These are phyloP conservation scores for Phialocephala sp. DNA, from an alignment of 2,329 filamentous ascomycete genomes.

Conservation along the genomic window DNA sequence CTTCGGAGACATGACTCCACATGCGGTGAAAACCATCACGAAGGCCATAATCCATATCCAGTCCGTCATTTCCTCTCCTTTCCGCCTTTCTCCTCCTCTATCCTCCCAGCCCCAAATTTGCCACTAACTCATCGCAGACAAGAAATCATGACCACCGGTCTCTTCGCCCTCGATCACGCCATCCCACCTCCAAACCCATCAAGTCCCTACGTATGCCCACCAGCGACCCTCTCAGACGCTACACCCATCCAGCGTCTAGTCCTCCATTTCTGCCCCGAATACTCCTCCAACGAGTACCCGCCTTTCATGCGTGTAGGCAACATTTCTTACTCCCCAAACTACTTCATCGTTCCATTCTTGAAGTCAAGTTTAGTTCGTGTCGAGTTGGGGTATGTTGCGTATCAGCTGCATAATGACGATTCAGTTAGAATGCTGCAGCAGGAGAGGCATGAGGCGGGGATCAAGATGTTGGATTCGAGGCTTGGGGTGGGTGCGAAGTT, in stretches of 20 bases:
- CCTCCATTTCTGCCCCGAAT: not conserved
- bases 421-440: not conserved
- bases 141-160: not conserved
- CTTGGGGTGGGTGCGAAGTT: not conserved
- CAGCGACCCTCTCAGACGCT: not conserved
- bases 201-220: not conserved
- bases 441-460: not conserved
- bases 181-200: not conserved
- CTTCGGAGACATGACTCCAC: slow-evolving; percentile 1
- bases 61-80: not conserved
- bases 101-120: not conserved
- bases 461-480: not conserved
- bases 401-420: not conserved
- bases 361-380: not conserved
- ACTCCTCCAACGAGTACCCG: not conserved
- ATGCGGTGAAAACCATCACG: not conserved
- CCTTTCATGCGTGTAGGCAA: not conserved
- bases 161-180: not conserved
- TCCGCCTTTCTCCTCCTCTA: not conserved
- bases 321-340: slow-evolving; percentile 1
- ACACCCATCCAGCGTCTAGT: not conserved
- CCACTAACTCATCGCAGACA: not conserved
- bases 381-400: not conserved
- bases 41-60: not conserved
- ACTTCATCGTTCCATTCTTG: not conserved